Evolutionary conservation across 768 basidiomycete genomes (phyloP).

Genomic region (Rhodotorula diobovata): DNA sequence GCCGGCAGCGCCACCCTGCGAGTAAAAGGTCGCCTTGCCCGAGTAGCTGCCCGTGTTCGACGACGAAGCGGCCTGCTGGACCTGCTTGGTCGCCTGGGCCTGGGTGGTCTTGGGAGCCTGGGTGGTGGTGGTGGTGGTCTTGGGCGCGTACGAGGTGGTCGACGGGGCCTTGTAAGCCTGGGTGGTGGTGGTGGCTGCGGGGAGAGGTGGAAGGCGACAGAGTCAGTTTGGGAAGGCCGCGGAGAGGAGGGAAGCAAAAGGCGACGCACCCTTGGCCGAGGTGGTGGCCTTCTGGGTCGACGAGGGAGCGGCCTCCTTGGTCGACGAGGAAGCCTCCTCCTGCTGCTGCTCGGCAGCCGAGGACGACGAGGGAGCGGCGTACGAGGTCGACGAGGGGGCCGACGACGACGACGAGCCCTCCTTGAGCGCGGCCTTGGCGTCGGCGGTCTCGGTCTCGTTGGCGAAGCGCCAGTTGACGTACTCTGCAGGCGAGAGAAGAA

Average conservation of each 20-base stretch:
- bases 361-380: conserved; percentile 11
- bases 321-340: not conserved
- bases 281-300: conserved; percentile 10
- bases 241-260: no score
- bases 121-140: conserved; percentile 24
- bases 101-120: conserved; percentile 4
- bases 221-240: not conserved
- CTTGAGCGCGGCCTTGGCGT: conserved; percentile 52
- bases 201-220: no score
- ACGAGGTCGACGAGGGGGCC: conserved; percentile 25
- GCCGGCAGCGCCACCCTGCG: conserved; percentile 56
- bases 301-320: not conserved
- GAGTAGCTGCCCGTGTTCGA: conserved; percentile 36
- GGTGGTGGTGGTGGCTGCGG: conserved; percentile 37
- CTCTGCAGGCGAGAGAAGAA: conserved; percentile 44
- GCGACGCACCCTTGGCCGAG: conserved; percentile 8
- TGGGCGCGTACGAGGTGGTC: conserved; percentile 27
- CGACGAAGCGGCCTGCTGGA: conserved; percentile 34
- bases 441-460: conserved; percentile 41
- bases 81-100: conserved; percentile 17
- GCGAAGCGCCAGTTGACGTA: conserved; percentile 37
- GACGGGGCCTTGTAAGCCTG: conserved; percentile 36
- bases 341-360: conserved; percentile 11
- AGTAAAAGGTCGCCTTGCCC: conserved; percentile 57
- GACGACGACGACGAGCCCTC: conserved; percentile 59